Base-by-base conservation (phyloP, 202 grass and related monocot genomes). In the Setaria viridis region DNA sequence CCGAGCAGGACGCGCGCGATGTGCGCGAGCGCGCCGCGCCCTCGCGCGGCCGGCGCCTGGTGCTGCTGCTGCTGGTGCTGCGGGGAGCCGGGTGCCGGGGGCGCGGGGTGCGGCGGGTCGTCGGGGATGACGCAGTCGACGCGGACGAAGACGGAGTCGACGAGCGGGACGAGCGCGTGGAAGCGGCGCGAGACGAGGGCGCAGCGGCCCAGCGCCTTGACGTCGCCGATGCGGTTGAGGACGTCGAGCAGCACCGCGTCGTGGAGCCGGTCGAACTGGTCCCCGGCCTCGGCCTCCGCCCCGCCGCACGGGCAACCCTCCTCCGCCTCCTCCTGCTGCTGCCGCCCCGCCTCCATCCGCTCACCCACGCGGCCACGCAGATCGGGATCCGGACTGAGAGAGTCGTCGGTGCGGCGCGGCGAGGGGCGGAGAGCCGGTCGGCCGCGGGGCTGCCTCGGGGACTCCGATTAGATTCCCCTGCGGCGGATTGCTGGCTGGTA, bases 71-170 rank as follows among this genome's bases (percentile, higher is more conserved):
- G 78, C 5, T 17, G 56, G 33, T 11, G 79, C 42, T 29, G 80
- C 33, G 66, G 33, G 15, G 58, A 58, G 49, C 49, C 35, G 16
- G 75, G 46, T 34, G 1, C 2, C 47, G 82, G 25, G 20, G 67
- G 55, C 13, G 14, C n/a, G 76, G 32, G 6, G 84, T 64, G 77
- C 37, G 82, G 30, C 55, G 83, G 85, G 21, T 98, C 90, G 80
- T 98, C 91, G 2, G 88, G 87, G 58, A 98, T 93, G 70, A 98
- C 91, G 85, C 95, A 98, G 87, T 98, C 95, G 86, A 98, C 89
- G 85, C 91, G 85, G 37, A 98, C 91, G 80, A 93, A 81, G 82
- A 95, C 95, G 85, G 77, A 91, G 85, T 91, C 91, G 64, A 98
- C 93, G 82, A 98, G 92, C 34, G 89, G 93, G n/a, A 94, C 85